Evolutionary conservation across 2,329 filamentous ascomycete genomes (phyloP), one percentile per base, ranked within the genome.

Genomic region (Ophiostoma perfectum): DNA sequence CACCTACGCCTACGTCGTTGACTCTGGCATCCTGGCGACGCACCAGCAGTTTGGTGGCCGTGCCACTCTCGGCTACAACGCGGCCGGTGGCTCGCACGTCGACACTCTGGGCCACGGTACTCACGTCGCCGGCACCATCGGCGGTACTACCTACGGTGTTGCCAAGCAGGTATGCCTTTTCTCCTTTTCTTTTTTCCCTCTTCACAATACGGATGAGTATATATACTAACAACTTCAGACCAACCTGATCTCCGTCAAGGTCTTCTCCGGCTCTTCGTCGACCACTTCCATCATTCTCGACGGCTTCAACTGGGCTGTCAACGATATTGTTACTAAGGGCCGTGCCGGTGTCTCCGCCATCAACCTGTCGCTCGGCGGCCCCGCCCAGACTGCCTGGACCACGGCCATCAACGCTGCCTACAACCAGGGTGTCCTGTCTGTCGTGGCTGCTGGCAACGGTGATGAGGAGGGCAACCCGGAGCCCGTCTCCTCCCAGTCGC

Each of bases 271-370:
- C 81, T 95, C 95, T 75, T 97, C 94, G 65, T 96, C 96, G 76
- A 93, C 92, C 78, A 99, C 99, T 95, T 93, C 93, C 70, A 96
- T 99, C 78, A 96, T 99, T 74, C 92, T 99, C 77, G 96, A 96
- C 84, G 95, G 95, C 79, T 95, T 99, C 72, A 94, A 99, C 82
- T 98, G 87, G 82, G 95, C 95, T 75, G 93, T 92, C 74, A 86
- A 89, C 76, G 81, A 87, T 74, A 60, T 60, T 9, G 91, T 91
- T 76, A 96, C 96, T 89, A 84, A 86, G 68, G 92, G 92, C 75
- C 93, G 96, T 84, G 88, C 88, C 81, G 91, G 98, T 89, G 96
- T 95, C 78, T 97, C 92, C 73, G 90, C 94, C 77, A 96, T 95
- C 83, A 99, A 99, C 88, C 99, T 99, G 96, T 96, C 91, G 77